Conservation (phyloP, 345 rosid species). For the Linum lewisii region DNA sequence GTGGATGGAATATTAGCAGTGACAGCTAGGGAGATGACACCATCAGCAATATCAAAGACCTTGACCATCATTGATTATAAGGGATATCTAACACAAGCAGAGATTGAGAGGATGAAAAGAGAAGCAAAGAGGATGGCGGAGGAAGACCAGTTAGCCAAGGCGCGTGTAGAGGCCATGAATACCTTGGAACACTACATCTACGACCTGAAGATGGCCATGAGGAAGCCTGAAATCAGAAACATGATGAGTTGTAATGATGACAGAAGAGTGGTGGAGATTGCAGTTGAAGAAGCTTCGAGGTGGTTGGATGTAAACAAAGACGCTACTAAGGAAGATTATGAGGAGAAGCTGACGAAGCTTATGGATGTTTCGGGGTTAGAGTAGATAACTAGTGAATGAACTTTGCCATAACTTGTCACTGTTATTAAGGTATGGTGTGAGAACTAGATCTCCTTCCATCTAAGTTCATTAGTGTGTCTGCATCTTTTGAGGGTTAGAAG, state of each 20-base stretch:
- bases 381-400: too few relatives aligned
- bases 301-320: constrained; percentile 49
- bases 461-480: too few relatives aligned
- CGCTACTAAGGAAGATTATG: constrained; percentile 18
- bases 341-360: not conserved
- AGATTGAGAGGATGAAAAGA: constrained; percentile 44
- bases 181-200: constrained; percentile 40
- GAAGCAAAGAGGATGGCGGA: constrained; percentile 51
- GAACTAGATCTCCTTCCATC: too few relatives aligned
- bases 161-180: constrained; percentile 45
- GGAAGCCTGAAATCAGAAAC: constrained; percentile 25
- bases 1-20: constrained; percentile 39
- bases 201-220: constrained; percentile 33
- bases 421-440: too few relatives aligned
- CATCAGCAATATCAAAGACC: constrained; percentile 25
- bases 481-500: too few relatives aligned
- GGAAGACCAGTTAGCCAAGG: constrained; percentile 35
- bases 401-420: too few relatives aligned
- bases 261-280: constrained; percentile 36
- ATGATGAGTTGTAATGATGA: constrained; percentile 38
- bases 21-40: constrained; percentile 44
- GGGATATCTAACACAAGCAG: constrained; percentile 43
- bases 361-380: too few relatives aligned
- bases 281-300: constrained; percentile 33
- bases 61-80: constrained; percentile 41